A percentile compares a stretch with the other conserved stretches of the same genome.
Evolutionary conservation across 495 filamentous ascomycete species (phyloP).

Genomic region (Podospora comata): DNA sequence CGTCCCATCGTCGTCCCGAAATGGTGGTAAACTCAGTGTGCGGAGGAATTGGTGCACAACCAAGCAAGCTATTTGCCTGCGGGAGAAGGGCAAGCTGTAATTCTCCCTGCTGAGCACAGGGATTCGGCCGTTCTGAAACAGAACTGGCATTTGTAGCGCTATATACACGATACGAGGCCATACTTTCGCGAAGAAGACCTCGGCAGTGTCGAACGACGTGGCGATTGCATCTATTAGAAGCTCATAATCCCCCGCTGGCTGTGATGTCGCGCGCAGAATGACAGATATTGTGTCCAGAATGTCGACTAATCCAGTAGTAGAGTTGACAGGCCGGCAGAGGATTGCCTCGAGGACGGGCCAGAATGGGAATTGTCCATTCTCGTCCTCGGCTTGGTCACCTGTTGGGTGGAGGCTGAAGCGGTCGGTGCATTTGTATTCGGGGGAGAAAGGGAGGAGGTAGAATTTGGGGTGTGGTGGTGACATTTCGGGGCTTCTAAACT

Average conservation of each 20-base stretch:
- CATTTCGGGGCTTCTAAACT: background rate
- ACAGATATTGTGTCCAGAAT: conserved; percentile 41
- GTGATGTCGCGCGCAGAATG: conserved; percentile 12
- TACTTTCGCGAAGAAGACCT: background rate
- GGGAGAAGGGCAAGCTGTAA: conserved; percentile 8
- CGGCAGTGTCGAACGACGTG: background rate
- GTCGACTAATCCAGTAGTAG: conserved; percentile 41
- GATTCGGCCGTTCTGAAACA: background rate
- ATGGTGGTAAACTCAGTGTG: conserved; percentile 15
- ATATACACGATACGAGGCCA: background rate
- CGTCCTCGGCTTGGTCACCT: conserved; percentile 15
- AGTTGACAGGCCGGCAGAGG: conserved; percentile 40
- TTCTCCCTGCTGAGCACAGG: background rate
- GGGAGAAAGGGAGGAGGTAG: conserved; percentile 21
- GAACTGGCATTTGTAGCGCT: background rate
- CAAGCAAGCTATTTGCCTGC: conserved; percentile 18
- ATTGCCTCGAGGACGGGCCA: conserved; percentile 51
- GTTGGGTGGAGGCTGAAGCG: conserved; percentile 26
- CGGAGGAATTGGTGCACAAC: conserved; percentile 26
- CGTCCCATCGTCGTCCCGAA: conserved; percentile 22
- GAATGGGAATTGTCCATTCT: conserved; percentile 20
- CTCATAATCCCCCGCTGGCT: conserved; percentile 14
- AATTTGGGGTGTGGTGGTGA: background rate
- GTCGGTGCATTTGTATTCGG: conserved; percentile 18
- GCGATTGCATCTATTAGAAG: conserved; percentile 12